phyloP scores from a whole-genome alignment of 2,329 filamentous ascomycete genomes.

The Claviceps sorghi region DNA sequence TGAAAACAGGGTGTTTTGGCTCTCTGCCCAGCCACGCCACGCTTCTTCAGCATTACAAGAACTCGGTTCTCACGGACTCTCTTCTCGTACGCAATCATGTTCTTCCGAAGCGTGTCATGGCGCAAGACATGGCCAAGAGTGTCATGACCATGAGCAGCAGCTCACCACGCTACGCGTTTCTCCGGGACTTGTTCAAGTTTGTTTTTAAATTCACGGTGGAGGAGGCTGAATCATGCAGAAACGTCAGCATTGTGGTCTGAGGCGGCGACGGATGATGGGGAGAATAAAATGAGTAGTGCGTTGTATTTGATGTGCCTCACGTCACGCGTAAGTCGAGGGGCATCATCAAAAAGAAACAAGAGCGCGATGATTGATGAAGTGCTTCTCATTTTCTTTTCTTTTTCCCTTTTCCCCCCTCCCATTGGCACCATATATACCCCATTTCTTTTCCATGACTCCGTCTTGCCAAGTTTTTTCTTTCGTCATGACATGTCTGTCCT shows the following conservation, averaged over 20 bases:
- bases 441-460: too few species aligned
- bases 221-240: constrained; percentile 55
- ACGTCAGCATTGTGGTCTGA: constrained; percentile 44
- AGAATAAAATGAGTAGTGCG: too few species aligned
- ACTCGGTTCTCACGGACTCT: constrained; percentile 59
- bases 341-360: too few species aligned
- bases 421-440: too few species aligned
- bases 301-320: too few species aligned
- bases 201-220: constrained; percentile 77
- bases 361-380: too few species aligned
- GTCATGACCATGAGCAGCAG: constrained; percentile 61
- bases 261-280: neutral
- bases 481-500: too few species aligned
- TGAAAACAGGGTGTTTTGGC: constrained; percentile 69
- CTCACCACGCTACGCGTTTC: constrained; percentile 55
- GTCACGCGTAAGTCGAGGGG: too few species aligned
- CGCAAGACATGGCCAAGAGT: constrained; percentile 66
- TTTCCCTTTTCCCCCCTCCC: too few species aligned
- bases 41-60: constrained; percentile 67
- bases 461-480: too few species aligned
- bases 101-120: constrained; percentile 46
- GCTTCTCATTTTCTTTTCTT: too few species aligned
- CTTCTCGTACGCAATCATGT: constrained; percentile 28
- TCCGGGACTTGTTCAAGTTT: constrained; percentile 67
- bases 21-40: constrained; percentile 52